phyloP scores from a whole-genome alignment of 2,329 filamentous ascomycete species.

The Penicillium paneum region DNA sequence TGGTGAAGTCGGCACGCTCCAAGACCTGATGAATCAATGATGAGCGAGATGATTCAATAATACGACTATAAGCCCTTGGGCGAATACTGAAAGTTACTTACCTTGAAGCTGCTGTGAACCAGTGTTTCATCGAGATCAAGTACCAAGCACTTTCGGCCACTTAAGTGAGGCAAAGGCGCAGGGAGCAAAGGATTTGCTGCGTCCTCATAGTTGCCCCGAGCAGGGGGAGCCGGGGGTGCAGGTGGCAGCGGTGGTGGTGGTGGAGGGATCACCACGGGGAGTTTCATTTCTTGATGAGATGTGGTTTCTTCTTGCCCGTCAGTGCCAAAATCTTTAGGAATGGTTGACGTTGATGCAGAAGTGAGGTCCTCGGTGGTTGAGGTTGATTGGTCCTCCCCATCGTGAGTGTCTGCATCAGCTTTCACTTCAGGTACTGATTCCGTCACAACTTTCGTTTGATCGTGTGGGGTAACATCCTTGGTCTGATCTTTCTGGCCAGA shows the following conservation, averaged over 20 bases:
- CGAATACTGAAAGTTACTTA: constrained; percentile 40
- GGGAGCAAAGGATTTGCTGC: constrained; percentile 69
- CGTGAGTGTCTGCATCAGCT: constrained; percentile 15
- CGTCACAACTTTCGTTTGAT: constrained; percentile 6
- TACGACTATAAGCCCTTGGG: constrained; percentile 5
- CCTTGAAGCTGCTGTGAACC: constrained; percentile 99
- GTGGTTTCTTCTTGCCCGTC: constrained; percentile 48
- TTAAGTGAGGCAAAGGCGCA: constrained; percentile 73
- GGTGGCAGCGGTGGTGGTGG: constrained; percentile 56
- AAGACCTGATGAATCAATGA: constrained; percentile 63
- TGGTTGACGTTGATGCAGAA: constrained; percentile 44
- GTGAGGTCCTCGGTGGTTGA: constrained; percentile 64
- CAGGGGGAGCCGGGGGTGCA: constrained; percentile 25
- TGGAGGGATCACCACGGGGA: constrained; percentile 53
- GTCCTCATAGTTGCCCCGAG: constrained; percentile 36
- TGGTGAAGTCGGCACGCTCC: constrained; percentile 97
- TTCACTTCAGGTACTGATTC: constrained; percentile 18
- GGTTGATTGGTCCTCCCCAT: constrained; percentile 40
- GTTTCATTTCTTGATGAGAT: constrained; percentile 41
- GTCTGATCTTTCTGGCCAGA: constrained; percentile 13
- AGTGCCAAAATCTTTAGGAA: constrained; percentile 13
- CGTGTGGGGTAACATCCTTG: constrained; percentile 11
- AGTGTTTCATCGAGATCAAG: constrained; percentile 94
- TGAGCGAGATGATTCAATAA: constrained; percentile 20
- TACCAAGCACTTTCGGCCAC: constrained; percentile 89